Base-by-base conservation (phyloP, 192 early-diverging fungal species). In the Phlyctochytrium planicorne region DNA sequence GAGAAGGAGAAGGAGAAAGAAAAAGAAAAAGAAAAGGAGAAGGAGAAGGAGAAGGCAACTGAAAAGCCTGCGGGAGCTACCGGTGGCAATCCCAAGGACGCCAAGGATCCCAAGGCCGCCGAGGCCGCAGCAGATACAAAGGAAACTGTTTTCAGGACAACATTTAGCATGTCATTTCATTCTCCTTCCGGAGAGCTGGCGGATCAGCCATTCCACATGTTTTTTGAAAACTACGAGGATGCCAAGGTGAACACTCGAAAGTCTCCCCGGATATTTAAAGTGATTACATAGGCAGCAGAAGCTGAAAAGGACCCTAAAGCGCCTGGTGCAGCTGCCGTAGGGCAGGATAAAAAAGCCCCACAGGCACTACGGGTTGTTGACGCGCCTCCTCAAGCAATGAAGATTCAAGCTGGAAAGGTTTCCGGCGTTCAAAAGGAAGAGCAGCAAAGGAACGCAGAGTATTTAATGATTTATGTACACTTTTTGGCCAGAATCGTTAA, bases 381-480 rank as follows among this genome's bases (percentile, higher is more conserved):
- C n/a, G n/a, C n/a, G n/a, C n/a, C n/a, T n/a, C 6, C 20, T 20
- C 6, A 47, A 6, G 40, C 40, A 47, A 47, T 47, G 40, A 47
- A 20, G 20, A 47, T 47, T 47, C 40, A 47, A 47, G 40, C 40
- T 14, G 40, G 40, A 14, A 47, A 47, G 10, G 40, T 47, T 47
- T 47, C 40, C 40, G 10, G 40, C 10, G 20, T 62, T 2, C 33
- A 62, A 6, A 34, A 60, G 20, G 40, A 47, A 25, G 50, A 50
- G 30, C 64, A 60, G 34, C 65, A 63, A 25, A 57, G 69, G 20
- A 71, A 80, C 35, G 80, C 70, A 55, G 80, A 86, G 70, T 83
- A 85, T 70, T 59, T 85, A n/a, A 80, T 86, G 23, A 78, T 86
- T 14, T 86, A 86, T 53, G 84, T 86, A n/a, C 84, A 82, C 59